These are phyloP conservation scores for Suillus ampliporus DNA, from an alignment of 768 basidiomycete species.

Conservation along the genomic window DNA sequence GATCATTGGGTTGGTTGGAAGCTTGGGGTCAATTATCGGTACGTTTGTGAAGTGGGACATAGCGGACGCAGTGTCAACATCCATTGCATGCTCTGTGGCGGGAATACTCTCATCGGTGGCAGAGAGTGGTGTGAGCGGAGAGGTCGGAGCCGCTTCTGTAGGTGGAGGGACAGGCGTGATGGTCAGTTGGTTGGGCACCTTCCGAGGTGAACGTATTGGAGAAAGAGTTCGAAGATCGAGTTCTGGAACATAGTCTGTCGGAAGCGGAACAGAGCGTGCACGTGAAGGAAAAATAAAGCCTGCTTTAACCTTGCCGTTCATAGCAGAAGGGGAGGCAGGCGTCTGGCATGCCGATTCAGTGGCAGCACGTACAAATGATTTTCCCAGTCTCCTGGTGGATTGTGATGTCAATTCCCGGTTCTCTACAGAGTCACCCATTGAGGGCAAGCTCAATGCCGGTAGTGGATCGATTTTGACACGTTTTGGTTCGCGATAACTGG, in stretches of 20 bases:
- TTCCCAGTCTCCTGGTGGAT: conserved; percentile 8
- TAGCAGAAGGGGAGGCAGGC: conserved; percentile 21
- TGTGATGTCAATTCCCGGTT: not conserved
- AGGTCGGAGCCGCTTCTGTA: conserved; percentile 9
- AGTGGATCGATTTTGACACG: conserved; percentile 28
- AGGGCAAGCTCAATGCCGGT: conserved; percentile 21
- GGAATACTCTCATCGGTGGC: not conserved
- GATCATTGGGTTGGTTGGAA: conserved; percentile 38
- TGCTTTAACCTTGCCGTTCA: conserved; percentile 10
- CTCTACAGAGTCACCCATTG: conserved; percentile 16
- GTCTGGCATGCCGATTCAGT: conserved; percentile 24
- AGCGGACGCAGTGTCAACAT: conserved; percentile 23
- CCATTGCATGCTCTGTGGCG: conserved; percentile 24
- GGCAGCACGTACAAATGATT: conserved; percentile 22
- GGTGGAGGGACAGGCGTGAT: conserved; percentile 33
- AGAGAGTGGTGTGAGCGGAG: conserved; percentile 1
- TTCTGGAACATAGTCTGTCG: conserved; percentile 9
- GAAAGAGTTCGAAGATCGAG: conserved; percentile 22
- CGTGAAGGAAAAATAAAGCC: conserved; percentile 25
- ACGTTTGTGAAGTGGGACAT: conserved; percentile 31
- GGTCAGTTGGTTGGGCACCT: conserved; percentile 24
- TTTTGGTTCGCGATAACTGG: conserved; percentile 26
- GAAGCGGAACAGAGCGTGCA: conserved; percentile 37
- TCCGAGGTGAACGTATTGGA: conserved; percentile 32
- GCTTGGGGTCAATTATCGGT: conserved; percentile 12